phyloP scores from a whole-genome alignment of 306 rosid genomes.

The Vachellia collinsii region DNA sequence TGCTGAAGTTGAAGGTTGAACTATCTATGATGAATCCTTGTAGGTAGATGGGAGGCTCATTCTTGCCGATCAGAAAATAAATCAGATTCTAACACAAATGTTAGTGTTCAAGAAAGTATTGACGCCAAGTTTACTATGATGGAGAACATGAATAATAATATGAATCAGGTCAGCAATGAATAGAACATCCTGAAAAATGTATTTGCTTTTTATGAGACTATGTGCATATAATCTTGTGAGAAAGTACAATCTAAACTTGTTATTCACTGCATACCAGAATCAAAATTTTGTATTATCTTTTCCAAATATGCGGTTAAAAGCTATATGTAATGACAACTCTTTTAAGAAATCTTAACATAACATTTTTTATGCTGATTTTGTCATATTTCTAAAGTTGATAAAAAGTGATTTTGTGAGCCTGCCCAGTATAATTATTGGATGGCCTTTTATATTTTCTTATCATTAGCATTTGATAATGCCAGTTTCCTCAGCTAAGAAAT shows the following conservation, averaged over 20 bases:
- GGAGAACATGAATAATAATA: conserved; percentile 27
- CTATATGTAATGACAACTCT: conserved; percentile 8
- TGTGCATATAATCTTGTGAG: neutral
- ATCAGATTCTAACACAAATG: conserved; percentile 44
- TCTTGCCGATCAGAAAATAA: conserved; percentile 48
- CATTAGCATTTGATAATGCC: neutral
- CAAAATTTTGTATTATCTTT: neutral
- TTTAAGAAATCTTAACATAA: neutral
- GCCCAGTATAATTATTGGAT: neutral
- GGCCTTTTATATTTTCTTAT: neutral
- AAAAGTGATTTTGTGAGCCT: neutral
- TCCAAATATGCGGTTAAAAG: conserved; percentile 2
- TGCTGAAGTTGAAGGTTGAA: conserved; percentile 3
- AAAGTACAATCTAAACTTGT: conserved; percentile 16
- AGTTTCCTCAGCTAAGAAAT: no score
- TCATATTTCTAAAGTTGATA: conserved; percentile 14
- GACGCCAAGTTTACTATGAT: conserved; percentile 35
- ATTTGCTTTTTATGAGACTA: neutral
- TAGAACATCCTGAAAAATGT: conserved; percentile 21
- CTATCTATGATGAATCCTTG: conserved; percentile 35
- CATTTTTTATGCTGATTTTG: neutral
- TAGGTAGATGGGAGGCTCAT: conserved; percentile 64
- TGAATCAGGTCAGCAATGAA: conserved; percentile 58
- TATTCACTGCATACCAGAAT: conserved; percentile 24
- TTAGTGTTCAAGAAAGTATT: conserved; percentile 47